Evolutionary conservation across 495 filamentous ascomycete genomes (phyloP).

Genomic region (Daldinia bambusicola): DNA sequence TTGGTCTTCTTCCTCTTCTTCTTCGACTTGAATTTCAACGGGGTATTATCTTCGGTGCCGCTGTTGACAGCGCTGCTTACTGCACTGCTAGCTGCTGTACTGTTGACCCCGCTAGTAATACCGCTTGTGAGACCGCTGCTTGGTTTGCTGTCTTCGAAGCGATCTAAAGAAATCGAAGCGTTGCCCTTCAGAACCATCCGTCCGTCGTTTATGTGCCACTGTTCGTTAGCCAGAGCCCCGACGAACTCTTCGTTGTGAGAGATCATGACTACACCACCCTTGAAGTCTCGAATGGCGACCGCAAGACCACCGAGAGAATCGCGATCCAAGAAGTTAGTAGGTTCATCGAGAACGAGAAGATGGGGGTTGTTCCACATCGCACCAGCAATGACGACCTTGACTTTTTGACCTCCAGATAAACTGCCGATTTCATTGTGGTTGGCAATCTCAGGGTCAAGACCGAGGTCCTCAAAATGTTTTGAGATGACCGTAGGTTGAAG

Average conservation of each 20-base stretch:
- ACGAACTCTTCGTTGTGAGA: conserved; percentile 99
- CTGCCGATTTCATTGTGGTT: conserved; percentile 99
- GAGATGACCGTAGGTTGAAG: conserved; percentile 92
- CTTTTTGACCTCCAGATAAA: conserved; percentile 97
- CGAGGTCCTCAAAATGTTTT: conserved; percentile 98
- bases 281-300: conserved; percentile 96
- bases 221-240: conserved; percentile 90
- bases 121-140: conserved; percentile 65
- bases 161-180: conserved; percentile 74
- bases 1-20: conserved; percentile 99
- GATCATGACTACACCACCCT: conserved; percentile 98
- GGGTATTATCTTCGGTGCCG: conserved; percentile 78
- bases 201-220: conserved; percentile 92
- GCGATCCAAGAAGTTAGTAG: conserved; percentile 98
- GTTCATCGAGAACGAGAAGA: conserved; percentile 96
- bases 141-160: conserved; percentile 85
- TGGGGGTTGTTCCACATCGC: conserved; percentile 99
- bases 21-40: conserved; percentile 87
- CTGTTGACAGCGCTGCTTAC: conserved; percentile 79
- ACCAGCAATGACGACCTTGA: conserved; percentile 98
- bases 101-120: conserved; percentile 61
- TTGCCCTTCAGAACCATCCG: conserved; percentile 85
- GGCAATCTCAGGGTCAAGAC: conserved; percentile 95
- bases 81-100: conserved; percentile 69
- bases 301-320: conserved; percentile 96